Conservation (phyloP, 805 yeast genomes). For the Myxozyma sirexii region DNA sequence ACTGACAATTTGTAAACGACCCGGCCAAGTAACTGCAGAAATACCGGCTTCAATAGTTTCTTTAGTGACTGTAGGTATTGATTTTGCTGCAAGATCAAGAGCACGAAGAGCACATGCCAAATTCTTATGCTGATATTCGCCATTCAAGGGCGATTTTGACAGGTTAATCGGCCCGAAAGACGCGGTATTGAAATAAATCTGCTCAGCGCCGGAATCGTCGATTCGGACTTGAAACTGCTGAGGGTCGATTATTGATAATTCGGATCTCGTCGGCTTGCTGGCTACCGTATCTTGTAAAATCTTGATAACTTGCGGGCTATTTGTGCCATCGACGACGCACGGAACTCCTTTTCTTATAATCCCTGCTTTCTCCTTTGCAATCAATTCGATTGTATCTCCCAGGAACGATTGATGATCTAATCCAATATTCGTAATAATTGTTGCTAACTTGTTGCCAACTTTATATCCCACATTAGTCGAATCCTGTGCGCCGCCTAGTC, state of each 20-base stretch:
- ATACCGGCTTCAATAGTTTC: constrained; percentile 56
- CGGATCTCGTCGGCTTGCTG: neutral
- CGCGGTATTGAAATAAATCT: constrained; percentile 3
- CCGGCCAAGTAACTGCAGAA: constrained; percentile 72
- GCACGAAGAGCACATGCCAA: constrained; percentile 67
- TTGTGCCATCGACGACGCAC: constrained; percentile 72
- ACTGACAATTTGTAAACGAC: constrained; percentile 65
- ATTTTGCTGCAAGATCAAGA: constrained; percentile 42
- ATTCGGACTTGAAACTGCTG: neutral
- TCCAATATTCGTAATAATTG: constrained; percentile 75
- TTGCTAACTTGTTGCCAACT: constrained; percentile 21
- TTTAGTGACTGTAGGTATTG: constrained; percentile 41
- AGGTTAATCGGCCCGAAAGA: constrained; percentile 43
- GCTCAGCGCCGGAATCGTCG: neutral
- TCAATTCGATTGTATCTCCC: constrained; percentile 65
- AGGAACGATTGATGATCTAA: constrained; percentile 80
- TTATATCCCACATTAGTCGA: constrained; percentile 75
- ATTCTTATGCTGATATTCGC: constrained; percentile 73
- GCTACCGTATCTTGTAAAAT: constrained; percentile 50
- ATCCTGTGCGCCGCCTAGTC: constrained; percentile 87
- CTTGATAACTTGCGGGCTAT: constrained; percentile 53
- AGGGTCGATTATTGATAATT: neutral
- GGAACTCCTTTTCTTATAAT: constrained; percentile 67
- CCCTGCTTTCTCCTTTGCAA: constrained; percentile 85
- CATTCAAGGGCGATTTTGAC: constrained; percentile 60